phyloP scores from a whole-genome alignment of 345 rosid genomes.

The Raphanus sativus region DNA sequence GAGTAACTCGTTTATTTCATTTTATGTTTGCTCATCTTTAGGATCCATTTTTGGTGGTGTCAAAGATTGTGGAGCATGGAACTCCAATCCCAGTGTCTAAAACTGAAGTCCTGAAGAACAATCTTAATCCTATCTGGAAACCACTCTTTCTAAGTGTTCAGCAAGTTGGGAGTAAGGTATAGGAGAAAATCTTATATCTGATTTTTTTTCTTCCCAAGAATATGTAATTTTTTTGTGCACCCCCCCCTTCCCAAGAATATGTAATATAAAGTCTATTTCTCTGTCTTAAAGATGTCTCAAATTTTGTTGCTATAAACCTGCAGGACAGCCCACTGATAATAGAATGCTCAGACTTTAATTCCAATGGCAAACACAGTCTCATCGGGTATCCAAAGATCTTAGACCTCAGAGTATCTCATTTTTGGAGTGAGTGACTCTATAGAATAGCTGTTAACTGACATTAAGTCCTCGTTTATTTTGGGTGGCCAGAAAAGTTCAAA shows the following conservation, averaged over 20 bases:
- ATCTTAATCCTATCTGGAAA: constrained; percentile 70
- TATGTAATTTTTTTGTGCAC: too few relatives aligned
- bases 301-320: neutral
- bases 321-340: constrained; percentile 43
- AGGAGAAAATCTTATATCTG: constrained; percentile 13
- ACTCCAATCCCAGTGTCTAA: constrained; percentile 70
- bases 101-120: constrained; percentile 82
- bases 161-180: constrained; percentile 92
- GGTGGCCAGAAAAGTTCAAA: constrained; percentile 66
- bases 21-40: constrained; percentile 35
- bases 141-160: constrained; percentile 72
- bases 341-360: constrained; percentile 40
- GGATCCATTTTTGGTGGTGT: constrained; percentile 88
- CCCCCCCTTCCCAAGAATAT: neutral
- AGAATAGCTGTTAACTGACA: constrained; percentile 23
- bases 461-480: constrained; percentile 24
- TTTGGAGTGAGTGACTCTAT: neutral
- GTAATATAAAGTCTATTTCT: neutral
- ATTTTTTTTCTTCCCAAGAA: too few relatives aligned
- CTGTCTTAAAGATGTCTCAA: constrained; percentile 14
- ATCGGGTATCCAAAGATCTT: constrained; percentile 29
- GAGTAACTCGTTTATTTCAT: neutral
- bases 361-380: constrained; percentile 37
- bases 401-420: neutral
- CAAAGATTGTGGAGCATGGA: constrained; percentile 67